Conservation (phyloP, 2,329 filamentous ascomycete genomes). For the Diaporthe vaccinii region DNA sequence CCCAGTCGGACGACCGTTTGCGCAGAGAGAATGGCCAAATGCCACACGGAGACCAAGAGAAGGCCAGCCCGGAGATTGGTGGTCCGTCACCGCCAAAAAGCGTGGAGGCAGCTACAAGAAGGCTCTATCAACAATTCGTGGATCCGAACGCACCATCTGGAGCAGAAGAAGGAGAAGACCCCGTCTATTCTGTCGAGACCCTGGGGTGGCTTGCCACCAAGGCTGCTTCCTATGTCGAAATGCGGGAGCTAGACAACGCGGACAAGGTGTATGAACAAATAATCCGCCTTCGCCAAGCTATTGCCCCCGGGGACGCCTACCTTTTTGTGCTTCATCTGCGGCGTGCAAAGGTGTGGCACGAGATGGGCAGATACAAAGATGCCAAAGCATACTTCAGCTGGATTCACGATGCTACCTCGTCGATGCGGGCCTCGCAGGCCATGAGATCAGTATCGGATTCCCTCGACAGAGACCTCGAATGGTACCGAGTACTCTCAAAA, state of each 20-base stretch:
- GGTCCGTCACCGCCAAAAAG: background rate
- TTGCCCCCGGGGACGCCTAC: background rate
- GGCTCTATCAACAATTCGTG: background rate
- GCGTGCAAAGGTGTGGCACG: background rate
- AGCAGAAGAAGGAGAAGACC: background rate
- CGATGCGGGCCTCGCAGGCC: background rate
- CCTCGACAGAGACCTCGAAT: background rate
- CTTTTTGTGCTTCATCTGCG: background rate
- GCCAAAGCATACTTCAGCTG: background rate
- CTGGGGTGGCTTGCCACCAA: background rate
- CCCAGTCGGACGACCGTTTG: background rate
- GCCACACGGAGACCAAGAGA: background rate
- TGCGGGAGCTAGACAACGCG: background rate
- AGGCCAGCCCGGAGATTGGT: background rate
- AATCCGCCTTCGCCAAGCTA: background rate
- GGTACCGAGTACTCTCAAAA: background rate
- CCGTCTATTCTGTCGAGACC: background rate
- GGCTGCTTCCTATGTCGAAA: background rate
- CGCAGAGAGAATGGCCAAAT: background rate
- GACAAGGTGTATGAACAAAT: background rate
- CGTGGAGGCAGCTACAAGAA: background rate
- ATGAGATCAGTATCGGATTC: background rate
- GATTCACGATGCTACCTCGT: background rate
- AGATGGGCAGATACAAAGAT: background rate
- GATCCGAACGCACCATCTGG: background rate